Base-by-base conservation (phyloP, 257 asterid genomes). In the Lantana camara region DNA sequence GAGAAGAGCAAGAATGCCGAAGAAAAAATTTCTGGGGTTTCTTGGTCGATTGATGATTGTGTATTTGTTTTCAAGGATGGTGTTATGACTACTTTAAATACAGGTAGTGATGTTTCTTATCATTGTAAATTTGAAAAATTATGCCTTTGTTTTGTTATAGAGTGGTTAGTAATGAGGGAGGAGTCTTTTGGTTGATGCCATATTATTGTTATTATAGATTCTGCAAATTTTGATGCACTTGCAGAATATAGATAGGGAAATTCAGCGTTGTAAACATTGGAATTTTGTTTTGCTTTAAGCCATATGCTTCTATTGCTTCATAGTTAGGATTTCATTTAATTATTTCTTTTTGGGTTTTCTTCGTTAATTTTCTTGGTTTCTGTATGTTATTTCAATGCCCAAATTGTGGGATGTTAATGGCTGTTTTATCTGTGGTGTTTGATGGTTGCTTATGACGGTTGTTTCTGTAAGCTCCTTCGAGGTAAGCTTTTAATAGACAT, bases 91-190 rank as follows among this genome's bases (percentile, higher is more conserved):
- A 58, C 38, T 22, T 55, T 75, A 48, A 89, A 68, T 16, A 40
- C 76, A 40, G 82, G 77, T 49, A 57, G 42, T 35, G 79, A 77
- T 48, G 78, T 41, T 69, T 60, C 75, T 60, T 79, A 73, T 76
- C 90, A 88, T 63, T 90, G 96, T 86, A 83, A 88, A 80, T 86
- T 83, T 38, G 83, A 86, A 72, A 85, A 79, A 71, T 47, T 90
- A 60, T 94, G 97, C 77, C 98, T 94, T 70, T 80, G 91, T 77
- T 79, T 78, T 60, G 88, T 94, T 77, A 79, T 83, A 79, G 95
- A 83, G 74, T 84, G 92, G 89, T 57, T 88, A 81, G 82, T 24
- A 54, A 62, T 37, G 66, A 82, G 83, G 68, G 75, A 75, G 73
- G 77, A 68, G 52, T 38, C 68, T 56, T 57, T 63, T 55, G 75